Base-by-base conservation (phyloP, 164 flowering plant genomes). In the Berberis thunbergii region DNA sequence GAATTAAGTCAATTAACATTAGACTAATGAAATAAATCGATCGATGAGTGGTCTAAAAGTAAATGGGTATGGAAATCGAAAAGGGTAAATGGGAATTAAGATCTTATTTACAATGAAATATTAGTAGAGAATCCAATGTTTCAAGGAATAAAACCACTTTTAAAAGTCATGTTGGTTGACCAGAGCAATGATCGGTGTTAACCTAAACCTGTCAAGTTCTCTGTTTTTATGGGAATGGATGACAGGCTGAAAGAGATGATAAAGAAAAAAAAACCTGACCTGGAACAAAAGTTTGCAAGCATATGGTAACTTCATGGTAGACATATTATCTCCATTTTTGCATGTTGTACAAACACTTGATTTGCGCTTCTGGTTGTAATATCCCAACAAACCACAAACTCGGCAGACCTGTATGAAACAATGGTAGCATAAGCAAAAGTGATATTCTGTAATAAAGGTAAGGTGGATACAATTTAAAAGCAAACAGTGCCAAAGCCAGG, bases 241-340 rank as follows among this genome's bases (percentile, higher is more conserved):
- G 26, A 26, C 26, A 26, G 26, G 26, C 13, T 8, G 7, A 44
- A n/a, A 38, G 38, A n/a, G 45, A 62, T 60, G 59, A 26, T 9
- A 2, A 41, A 6, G 11, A 12, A 4, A 40, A 7, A 6, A 2
- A 48, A 60, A 48, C 12, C n/a, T 74, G 73, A 89, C 98, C 95
- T 93, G 99, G 62, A 94, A 70, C 52, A 94, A 70, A 53, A 94
- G 99, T 78, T 94, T 94, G 96, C 99, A 91, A n/a, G 99, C 97
- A 65, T 94, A 94, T 46, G 99, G 99, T 7, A 94, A 72, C 63
- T 84, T 87, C 90, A 94, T 77, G 12, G 84, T 80, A 43, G 97
- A 87, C 41, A 94, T 81, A 56, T 84, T 81, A 7, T 87, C 91
- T 45, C 96, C 96, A 66, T 79, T 84, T 74, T 91, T 89, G 74